phyloP scores from a whole-genome alignment of 106 monocot genomes.

The Dioscorea alata region DNA sequence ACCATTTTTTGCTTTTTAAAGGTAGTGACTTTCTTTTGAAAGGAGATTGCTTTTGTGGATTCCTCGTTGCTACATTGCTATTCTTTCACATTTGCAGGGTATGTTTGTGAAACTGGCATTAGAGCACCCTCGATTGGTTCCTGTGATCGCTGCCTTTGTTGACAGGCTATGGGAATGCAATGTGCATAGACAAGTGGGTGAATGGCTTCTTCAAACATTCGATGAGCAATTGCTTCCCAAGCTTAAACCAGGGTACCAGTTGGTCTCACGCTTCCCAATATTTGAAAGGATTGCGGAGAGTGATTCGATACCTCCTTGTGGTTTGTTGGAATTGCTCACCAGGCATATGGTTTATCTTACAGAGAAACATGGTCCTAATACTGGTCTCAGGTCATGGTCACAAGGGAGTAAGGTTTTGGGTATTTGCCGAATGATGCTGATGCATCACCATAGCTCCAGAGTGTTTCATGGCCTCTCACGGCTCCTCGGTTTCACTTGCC shows the following conservation, averaged over 20 bases:
- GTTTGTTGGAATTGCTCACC: conserved; percentile 58
- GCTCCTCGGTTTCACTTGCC: conserved; percentile 67
- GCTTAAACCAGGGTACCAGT: conserved; percentile 31
- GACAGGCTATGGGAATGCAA: conserved; percentile 50
- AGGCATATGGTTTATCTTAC: conserved; percentile 52
- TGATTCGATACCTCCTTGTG: conserved; percentile 52
- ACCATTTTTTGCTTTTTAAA: conserved; percentile 47
- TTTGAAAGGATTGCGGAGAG: conserved; percentile 77
- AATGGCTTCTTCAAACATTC: conserved; percentile 60
- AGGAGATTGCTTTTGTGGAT: neutral
- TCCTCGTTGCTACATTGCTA: conserved; percentile 1
- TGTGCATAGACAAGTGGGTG: conserved; percentile 31
- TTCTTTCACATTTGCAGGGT: conserved; percentile 26
- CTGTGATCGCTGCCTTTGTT: conserved; percentile 57
- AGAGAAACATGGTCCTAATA: conserved; percentile 57
- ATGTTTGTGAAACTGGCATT: conserved; percentile 63
- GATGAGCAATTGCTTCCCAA: conserved; percentile 68
- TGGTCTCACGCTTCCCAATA: conserved; percentile 70
- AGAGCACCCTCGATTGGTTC: conserved; percentile 51
- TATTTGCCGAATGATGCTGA: conserved; percentile 64
- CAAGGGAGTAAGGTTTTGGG: conserved; percentile 75
- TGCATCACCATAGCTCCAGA: conserved; percentile 74
- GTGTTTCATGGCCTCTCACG: conserved; percentile 48
- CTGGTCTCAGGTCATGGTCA: conserved; percentile 67
- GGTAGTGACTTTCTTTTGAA: conserved; percentile 27